Conservation (phyloP, 1,284 basidiomycete genomes). For the Baeospora myosura region DNA sequence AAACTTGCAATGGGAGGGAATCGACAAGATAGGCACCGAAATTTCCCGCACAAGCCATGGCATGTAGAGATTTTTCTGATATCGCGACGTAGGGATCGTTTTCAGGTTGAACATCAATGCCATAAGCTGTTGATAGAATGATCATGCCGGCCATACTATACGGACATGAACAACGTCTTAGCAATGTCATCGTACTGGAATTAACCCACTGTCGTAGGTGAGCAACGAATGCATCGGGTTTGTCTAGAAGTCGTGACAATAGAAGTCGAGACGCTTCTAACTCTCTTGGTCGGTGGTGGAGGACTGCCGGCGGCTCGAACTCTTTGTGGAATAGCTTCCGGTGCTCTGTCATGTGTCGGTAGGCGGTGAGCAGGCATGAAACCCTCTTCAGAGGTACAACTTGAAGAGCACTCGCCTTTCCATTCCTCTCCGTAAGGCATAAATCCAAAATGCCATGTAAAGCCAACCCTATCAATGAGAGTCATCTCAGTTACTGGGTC, state of each 20-base stretch:
- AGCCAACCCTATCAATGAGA: conserved; percentile 2
- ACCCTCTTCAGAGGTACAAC: neutral
- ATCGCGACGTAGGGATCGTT: conserved; percentile 8
- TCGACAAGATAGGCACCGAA: conserved; percentile 1
- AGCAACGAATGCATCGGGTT: neutral
- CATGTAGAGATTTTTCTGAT: neutral
- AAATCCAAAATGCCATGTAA: conserved; percentile 2
- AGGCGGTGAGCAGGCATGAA: neutral
- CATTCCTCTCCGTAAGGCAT: neutral
- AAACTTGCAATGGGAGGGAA: conserved; percentile 3
- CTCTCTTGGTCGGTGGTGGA: neutral
- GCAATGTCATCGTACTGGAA: neutral
- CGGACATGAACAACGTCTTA: neutral
- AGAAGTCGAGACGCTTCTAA: neutral
- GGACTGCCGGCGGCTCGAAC: neutral
- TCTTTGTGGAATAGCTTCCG: conserved; percentile 3
- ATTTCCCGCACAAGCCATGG: neutral
- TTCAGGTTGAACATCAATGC: conserved; percentile 3
- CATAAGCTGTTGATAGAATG: conserved; percentile 9
- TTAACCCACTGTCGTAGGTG: neutral
- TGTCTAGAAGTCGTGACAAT: neutral
- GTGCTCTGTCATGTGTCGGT: conserved; percentile 1
- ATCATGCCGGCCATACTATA: conserved; percentile 7
- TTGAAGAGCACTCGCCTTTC: conserved; percentile 3
- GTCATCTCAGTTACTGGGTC: neutral